Conservation (phyloP, 768 basidiomycete genomes). For the Russula lepida region DNA sequence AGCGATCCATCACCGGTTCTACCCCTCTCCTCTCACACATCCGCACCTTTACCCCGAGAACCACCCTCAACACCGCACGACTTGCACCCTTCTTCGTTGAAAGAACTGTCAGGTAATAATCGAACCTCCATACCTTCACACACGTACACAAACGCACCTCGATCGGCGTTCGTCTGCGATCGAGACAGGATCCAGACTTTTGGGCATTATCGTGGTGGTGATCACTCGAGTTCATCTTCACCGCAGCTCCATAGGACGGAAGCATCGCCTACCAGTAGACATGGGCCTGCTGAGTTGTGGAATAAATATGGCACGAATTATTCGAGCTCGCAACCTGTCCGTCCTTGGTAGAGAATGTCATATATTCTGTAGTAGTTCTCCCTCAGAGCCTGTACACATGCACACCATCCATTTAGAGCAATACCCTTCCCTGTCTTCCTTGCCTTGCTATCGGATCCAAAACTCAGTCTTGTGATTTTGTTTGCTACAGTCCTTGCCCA, state of each 20-base stretch:
- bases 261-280: neutral
- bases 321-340: conserved; percentile 16
- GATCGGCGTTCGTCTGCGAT: conserved; percentile 1
- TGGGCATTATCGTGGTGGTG: conserved; percentile 2
- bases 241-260: neutral
- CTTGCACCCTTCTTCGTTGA: neutral
- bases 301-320: conserved; percentile 4
- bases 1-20: conserved; percentile 20
- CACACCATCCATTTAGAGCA: neutral
- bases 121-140: neutral
- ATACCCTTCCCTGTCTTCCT: neutral
- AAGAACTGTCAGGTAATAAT: conserved; percentile 2
- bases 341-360: conserved; percentile 17
- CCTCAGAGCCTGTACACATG: neutral
- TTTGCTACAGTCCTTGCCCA: neutral
- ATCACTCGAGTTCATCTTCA: neutral
- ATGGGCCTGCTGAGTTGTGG: conserved; percentile 1
- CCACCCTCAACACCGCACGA: neutral
- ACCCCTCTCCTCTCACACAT: conserved; percentile 13
- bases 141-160: conserved; percentile 6
- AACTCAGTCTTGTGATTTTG: conserved; percentile 2
- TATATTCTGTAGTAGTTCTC: neutral
- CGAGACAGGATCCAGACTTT: neutral
- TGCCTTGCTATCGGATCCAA: conserved; percentile 1
- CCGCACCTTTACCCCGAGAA: conserved; percentile 6